Evolutionary conservation across 2,329 filamentous ascomycete species (phyloP).

Genomic region (Fusarium poae): DNA sequence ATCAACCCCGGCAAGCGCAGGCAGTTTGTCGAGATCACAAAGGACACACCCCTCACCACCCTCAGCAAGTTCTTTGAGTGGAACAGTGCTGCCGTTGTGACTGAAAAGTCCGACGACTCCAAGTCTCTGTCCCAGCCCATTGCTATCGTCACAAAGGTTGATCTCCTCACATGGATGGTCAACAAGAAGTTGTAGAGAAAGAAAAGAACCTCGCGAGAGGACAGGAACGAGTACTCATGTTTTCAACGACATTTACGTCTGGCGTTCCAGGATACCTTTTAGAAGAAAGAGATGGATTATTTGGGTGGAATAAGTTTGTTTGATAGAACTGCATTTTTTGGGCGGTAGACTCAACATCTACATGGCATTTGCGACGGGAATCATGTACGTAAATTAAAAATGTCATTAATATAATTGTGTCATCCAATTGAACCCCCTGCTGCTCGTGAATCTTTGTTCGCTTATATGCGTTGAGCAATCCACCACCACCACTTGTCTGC

Average conservation of each 20-base stretch:
- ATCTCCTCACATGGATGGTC: slow-evolving; percentile 92
- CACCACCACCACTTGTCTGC: slow-evolving; percentile 91
- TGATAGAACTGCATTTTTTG: slow-evolving; percentile 44
- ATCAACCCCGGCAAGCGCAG: slow-evolving; percentile 63
- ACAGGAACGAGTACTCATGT: slow-evolving; percentile 51
- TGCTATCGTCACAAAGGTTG: slow-evolving; percentile 96
- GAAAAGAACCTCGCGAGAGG: slow-evolving; percentile 35
- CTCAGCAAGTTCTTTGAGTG: slow-evolving; percentile 96
- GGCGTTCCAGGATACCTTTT: slow-evolving; percentile 49
- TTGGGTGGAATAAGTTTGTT: slow-evolving; percentile 22
- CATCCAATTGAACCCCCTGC: slow-evolving; percentile 1
- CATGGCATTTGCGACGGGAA: slow-evolving; percentile 43
- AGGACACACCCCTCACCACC: slow-evolving; percentile 85
- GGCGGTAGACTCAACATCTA: slow-evolving; percentile 60
- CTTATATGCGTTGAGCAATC: slow-evolving; percentile 75
- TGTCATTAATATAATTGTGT: slow-evolving; percentile 47
- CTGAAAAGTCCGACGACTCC: slow-evolving; percentile 73
- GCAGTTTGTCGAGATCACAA: slow-evolving; percentile 93
- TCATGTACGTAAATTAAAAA: slow-evolving; percentile 41
- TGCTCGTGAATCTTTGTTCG: neutral
- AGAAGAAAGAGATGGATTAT: slow-evolving; percentile 38
- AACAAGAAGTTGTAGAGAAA: slow-evolving; percentile 63
- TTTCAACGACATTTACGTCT: slow-evolving; percentile 51
- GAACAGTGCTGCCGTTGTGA: slow-evolving; percentile 96
- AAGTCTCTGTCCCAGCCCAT: slow-evolving; percentile 78